These are phyloP conservation scores for Pulveroboletus ravenelii DNA, from an alignment of 768 basidiomycete species.

Conservation along the genomic window DNA sequence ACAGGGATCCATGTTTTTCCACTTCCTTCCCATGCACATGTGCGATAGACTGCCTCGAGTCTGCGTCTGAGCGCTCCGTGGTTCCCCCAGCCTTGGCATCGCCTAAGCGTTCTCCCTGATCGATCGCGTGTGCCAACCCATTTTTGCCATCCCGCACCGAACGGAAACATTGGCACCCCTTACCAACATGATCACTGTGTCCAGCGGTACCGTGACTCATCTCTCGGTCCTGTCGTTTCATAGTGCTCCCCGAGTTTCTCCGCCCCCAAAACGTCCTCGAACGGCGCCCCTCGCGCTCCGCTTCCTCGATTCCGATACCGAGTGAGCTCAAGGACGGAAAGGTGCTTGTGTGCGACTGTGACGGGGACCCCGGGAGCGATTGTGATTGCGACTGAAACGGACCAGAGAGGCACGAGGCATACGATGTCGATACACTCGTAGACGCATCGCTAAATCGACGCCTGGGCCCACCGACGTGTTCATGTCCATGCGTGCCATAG, in stretches of 20 bases:
- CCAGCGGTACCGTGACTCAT: background rate
- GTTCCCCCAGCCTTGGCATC: background rate
- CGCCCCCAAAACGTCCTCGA: constrained; percentile 19
- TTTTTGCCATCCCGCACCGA: background rate
- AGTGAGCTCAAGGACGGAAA: constrained; percentile 18
- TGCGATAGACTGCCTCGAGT: background rate
- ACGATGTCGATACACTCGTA: constrained; percentile 14
- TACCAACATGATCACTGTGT: background rate
- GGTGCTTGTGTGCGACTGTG: constrained; percentile 13
- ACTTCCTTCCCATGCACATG: constrained; percentile 17
- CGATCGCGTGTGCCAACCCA: background rate
- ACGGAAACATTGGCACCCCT: background rate
- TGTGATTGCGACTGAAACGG: constrained; percentile 19
- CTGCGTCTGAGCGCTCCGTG: background rate
- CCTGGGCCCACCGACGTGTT: background rate
- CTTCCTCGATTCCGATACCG: constrained; percentile 22
- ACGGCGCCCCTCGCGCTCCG: constrained; percentile 19
- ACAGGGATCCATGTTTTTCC: constrained; percentile 27
- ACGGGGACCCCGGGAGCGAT: constrained; percentile 12
- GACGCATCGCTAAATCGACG: constrained; percentile 22
- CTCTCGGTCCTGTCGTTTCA: constrained; percentile 9
- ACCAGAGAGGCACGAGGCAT: constrained; percentile 19
- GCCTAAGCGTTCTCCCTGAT: background rate
- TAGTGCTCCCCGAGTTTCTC: constrained; percentile 7
- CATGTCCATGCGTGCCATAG: background rate